Conservation (phyloP, 1,284 basidiomycete genomes). For the Trichosporon sp. region DNA sequence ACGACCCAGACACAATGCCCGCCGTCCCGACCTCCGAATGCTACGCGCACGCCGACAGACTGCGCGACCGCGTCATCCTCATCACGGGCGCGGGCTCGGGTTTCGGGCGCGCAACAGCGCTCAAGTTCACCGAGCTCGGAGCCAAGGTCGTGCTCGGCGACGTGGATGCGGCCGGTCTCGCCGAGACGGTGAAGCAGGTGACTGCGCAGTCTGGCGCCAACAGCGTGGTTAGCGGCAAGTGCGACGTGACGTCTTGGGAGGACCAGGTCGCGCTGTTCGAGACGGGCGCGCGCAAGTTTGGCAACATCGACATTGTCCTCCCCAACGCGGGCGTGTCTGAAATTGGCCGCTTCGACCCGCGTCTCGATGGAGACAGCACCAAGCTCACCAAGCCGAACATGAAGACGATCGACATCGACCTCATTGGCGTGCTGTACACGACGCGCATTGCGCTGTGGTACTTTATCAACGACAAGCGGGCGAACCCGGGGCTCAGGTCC, state of each 20-base stretch:
- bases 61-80: slow-evolving; percentile 25
- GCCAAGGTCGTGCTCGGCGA: slow-evolving; percentile 33
- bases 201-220: background rate
- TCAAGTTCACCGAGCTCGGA: slow-evolving; percentile 30
- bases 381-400: slow-evolving; percentile 30
- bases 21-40: slow-evolving; percentile 25
- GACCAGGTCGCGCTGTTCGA: slow-evolving; percentile 33
- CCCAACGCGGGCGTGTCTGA: slow-evolving; percentile 34
- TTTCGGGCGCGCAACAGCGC: slow-evolving; percentile 30
- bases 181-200: slow-evolving; percentile 21
- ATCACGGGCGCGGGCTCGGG: slow-evolving; percentile 32
- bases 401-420: slow-evolving; percentile 32
- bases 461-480: slow-evolving; percentile 29
- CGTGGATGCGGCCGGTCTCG: slow-evolving; percentile 24
- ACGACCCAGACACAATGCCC: slow-evolving; percentile 26
- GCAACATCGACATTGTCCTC: slow-evolving; percentile 32
- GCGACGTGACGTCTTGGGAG: slow-evolving; percentile 34
- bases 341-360: slow-evolving; percentile 29
- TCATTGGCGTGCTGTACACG: slow-evolving; percentile 32
- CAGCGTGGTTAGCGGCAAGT: slow-evolving; percentile 38
- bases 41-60: slow-evolving; percentile 49
- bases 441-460: slow-evolving; percentile 31
- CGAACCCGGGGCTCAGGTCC: slow-evolving; percentile 22
- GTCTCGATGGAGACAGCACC: slow-evolving; percentile 15
- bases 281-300: slow-evolving; percentile 24